Base-by-base conservation (phyloP, 805 yeast species). In the Ogataea naganishii region DNA sequence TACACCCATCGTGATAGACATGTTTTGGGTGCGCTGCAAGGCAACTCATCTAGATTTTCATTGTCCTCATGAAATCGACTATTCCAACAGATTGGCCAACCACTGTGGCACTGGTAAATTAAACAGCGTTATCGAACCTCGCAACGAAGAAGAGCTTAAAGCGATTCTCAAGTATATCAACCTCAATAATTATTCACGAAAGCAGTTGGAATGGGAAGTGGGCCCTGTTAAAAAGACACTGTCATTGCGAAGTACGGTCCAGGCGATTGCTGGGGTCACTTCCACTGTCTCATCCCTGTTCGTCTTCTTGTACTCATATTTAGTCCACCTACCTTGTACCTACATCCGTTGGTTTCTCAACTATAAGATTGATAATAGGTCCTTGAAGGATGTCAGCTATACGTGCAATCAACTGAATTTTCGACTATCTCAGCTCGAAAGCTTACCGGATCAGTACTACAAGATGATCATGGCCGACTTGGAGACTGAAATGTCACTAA, bases 341-440 rank as follows among this genome's bases (percentile, higher is more conserved):
- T 2, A 27, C n/a, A 31, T 40, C 36, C 33, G 30, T 10, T 18
- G 3, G 20, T 21, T 40, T 3, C 30, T 42, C 11, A 38, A 21
- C 27, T 42, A 36, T 25, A n/a, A 23, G 15, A 23, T 16, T 10
- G 28, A 27, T 18, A 14, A 14, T 6, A 16, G 12, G 13, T 33
- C 39, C 10, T n/a, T 27, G n/a, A 24, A 23, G 23, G 15, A 18
- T 22, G n/a, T 30, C 18, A 37, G 44, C 23, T 79, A 77, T 3
- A 67, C 81, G 1, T 76, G 84, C 4, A 76, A 76, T 43, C 97
- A 89, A 49, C 58, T 86, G 2, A 94, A 85, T 48, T 56, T 85
- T 18, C 57, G 96, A 26, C 55, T 82, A 10, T 78, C 75, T 37
- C 96, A 88, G 42, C 50, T 84, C 11, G 72, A 82, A 41, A 78